A percentile compares a stretch with the other conserved stretches of the same genome.
Evolutionary conservation across 1,284 basidiomycete species (phyloP).

Genomic region (Trichosporon faecale): DNA sequence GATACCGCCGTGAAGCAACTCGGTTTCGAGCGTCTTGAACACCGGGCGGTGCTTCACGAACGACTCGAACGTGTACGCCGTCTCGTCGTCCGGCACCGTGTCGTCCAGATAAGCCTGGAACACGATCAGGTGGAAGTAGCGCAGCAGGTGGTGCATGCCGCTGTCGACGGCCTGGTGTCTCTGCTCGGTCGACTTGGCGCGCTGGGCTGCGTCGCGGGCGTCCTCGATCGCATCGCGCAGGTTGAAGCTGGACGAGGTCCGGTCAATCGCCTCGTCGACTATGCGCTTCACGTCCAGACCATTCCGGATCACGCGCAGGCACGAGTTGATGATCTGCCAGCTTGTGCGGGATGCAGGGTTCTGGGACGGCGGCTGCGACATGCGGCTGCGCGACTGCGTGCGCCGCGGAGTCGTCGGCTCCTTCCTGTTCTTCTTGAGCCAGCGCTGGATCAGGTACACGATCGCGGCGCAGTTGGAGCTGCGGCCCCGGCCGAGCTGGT

Average conservation of each 20-base stretch:
- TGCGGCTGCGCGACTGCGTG: conserved; percentile 18
- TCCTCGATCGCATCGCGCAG: conserved; percentile 85
- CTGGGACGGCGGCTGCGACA: conserved; percentile 17
- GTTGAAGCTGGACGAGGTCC: conserved; percentile 79
- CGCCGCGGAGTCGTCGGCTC: conserved; percentile 20
- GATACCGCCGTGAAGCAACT: conserved; percentile 74
- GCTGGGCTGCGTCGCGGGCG: conserved; percentile 62
- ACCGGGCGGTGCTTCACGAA: conserved; percentile 76
- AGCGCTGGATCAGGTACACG: conserved; percentile 78
- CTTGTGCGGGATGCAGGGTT: conserved; percentile 35
- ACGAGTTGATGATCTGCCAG: conserved; percentile 66
- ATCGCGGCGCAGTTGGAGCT: conserved; percentile 87
- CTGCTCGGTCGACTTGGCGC: conserved; percentile 68
- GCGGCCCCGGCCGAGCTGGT: conserved; percentile 91
- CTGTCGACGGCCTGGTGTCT: conserved; percentile 65
- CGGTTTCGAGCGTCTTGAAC: conserved; percentile 92
- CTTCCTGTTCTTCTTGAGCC: conserved; percentile 60
- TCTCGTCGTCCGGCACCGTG: conserved; percentile 71
- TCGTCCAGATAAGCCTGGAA: conserved; percentile 94
- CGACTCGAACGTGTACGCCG: conserved; percentile 72
- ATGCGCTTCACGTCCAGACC: conserved; percentile 79
- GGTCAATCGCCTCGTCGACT: conserved; percentile 90
- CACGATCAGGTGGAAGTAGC: conserved; percentile 87
- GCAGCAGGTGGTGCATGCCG: conserved; percentile 74
- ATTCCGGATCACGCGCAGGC: conserved; percentile 87